These are phyloP conservation scores for Amanita polypyramis DNA, from an alignment of 768 basidiomycete genomes.

Conservation along the genomic window DNA sequence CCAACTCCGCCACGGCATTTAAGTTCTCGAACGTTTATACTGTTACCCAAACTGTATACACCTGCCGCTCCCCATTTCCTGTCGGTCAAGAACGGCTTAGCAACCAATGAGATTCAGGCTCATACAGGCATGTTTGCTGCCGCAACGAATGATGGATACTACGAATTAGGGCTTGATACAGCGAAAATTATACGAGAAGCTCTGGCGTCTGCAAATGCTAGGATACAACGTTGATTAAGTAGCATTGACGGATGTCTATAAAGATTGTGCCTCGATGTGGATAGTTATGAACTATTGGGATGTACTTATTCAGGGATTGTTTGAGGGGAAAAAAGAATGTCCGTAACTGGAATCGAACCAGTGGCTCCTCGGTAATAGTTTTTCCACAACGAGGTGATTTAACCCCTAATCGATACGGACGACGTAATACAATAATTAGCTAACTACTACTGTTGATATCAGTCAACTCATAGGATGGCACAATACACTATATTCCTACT, in stretches of 20 bases:
- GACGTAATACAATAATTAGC: too few relatives aligned
- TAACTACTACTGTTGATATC: too few relatives aligned
- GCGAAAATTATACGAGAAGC: conserved; percentile 49
- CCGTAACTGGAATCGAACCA: conserved; percentile 9
- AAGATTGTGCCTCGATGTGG: too few relatives aligned
- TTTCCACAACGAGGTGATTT: conserved; percentile 8
- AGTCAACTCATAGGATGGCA: too few relatives aligned
- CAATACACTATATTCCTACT: not conserved
- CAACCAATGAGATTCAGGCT: conserved; percentile 69
- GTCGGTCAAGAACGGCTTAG: conserved; percentile 55
- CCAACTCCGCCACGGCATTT: conserved; percentile 48
- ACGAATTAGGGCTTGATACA: conserved; percentile 65
- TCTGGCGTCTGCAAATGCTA: not conserved
- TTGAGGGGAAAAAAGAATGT: not conserved
- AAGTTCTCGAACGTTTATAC: conserved; percentile 62
- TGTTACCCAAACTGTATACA: conserved; percentile 52
- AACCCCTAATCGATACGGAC: conserved; percentile 8
- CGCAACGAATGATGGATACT: conserved; percentile 82
- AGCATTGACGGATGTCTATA: too few relatives aligned
- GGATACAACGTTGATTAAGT: not conserved
- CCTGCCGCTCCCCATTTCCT: conserved; percentile 44
- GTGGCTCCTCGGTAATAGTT: conserved; percentile 5
- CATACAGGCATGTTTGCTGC: conserved; percentile 86
- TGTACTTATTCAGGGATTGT: too few relatives aligned
- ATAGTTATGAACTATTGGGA: too few relatives aligned